phyloP scores from a whole-genome alignment of 2,329 filamentous ascomycete genomes.

The Pestalotiopsis sp. region DNA sequence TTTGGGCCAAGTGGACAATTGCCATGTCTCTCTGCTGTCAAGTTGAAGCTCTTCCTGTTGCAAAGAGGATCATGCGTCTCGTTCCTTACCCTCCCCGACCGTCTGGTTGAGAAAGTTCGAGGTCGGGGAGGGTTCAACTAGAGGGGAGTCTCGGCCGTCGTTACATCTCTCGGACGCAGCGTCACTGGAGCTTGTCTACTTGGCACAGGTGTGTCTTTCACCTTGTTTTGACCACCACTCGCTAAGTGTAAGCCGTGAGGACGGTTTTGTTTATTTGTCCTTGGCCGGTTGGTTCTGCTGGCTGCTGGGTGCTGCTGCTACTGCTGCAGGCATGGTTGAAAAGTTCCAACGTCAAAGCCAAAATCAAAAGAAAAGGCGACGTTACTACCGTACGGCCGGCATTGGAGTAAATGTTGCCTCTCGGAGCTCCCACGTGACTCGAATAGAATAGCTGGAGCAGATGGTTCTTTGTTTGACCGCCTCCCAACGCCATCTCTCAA shows the following conservation, averaged over 20 bases:
- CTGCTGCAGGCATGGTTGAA: background rate
- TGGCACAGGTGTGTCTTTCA: constrained; percentile 1
- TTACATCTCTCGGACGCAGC: constrained; percentile 15
- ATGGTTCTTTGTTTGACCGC: background rate
- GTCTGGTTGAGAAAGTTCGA: background rate
- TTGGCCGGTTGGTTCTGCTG: background rate
- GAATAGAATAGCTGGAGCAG: background rate
- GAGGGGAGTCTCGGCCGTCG: constrained; percentile 14
- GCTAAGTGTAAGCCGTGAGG: background rate
- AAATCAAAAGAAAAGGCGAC: background rate
- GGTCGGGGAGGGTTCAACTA: constrained; percentile 8
- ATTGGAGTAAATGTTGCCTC: background rate
- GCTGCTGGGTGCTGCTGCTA: no score
- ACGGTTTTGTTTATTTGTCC: background rate
- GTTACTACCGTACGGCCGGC: background rate
- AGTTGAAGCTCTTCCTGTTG: constrained; percentile 12
- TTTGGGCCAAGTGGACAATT: background rate
- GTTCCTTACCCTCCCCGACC: background rate
- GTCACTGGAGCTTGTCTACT: constrained; percentile 11
- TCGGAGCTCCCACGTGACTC: background rate
- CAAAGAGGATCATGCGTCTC: constrained; percentile 10
- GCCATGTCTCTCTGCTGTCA: constrained; percentile 2
- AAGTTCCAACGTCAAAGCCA: background rate
- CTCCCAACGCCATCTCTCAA: background rate
- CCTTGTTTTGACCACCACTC: background rate